These are phyloP conservation scores for Aaosphaeria pasadenensis DNA, from an alignment of 2,329 filamentous ascomycete genomes.

Conservation along the genomic window DNA sequence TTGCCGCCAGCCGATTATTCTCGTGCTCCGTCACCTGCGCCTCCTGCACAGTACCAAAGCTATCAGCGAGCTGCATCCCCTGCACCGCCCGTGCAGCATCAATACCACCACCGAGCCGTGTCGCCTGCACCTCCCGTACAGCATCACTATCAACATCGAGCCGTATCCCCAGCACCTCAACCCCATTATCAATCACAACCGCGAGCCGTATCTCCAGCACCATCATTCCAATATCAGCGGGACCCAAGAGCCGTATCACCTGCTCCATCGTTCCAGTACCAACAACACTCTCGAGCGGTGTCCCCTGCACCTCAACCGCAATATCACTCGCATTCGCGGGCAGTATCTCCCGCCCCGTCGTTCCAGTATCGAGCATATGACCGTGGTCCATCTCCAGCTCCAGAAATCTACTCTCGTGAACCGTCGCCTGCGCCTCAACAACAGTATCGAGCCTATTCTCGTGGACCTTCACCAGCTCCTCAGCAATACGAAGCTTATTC, in stretches of 20 bases:
- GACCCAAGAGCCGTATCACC: conserved; percentile 24
- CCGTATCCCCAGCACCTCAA: conserved; percentile 33
- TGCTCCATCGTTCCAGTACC: conserved; percentile 27
- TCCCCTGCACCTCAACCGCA: conserved; percentile 39
- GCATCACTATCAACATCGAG: conserved; percentile 16
- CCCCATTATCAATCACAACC: conserved; percentile 36
- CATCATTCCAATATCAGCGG: conserved; percentile 24
- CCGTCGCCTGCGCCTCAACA: conserved; percentile 31
- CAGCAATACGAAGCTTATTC: conserved; percentile 14
- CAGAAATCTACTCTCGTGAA: conserved; percentile 22
- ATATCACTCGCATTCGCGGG: conserved; percentile 17
- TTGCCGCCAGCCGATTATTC: conserved; percentile 25
- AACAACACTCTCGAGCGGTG: conserved; percentile 24
- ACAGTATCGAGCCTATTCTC: conserved; percentile 23
- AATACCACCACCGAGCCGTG: conserved; percentile 27
- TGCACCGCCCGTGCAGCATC: conserved; percentile 17
- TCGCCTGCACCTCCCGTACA: conserved; percentile 23
- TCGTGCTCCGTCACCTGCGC: conserved; percentile 27
- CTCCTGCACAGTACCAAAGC: conserved; percentile 14
- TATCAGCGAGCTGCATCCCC: conserved; percentile 25
- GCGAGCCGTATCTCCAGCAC: conserved; percentile 41
- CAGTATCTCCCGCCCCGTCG: conserved; percentile 26
- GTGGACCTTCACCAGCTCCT: conserved; percentile 29
- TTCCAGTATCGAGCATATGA: conserved; percentile 25
- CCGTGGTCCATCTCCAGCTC: conserved; percentile 30